A percentile compares a stretch with the other conserved stretches of the same genome.
Conservation (phyloP, 2,329 filamentous ascomycete species). For the Venturia nashicola region DNA sequence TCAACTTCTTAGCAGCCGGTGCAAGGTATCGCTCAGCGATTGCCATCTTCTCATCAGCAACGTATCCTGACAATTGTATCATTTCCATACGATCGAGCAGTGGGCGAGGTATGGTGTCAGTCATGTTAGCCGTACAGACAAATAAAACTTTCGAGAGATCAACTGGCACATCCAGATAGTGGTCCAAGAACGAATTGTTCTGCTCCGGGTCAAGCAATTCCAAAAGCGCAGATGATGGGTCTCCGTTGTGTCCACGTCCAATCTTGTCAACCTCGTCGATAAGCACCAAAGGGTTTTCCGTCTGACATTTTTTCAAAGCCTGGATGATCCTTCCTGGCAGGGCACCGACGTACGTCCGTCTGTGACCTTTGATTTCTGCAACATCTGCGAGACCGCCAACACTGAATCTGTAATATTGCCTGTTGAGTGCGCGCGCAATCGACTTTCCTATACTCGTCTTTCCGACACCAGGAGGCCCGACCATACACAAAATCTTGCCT, state of each 20-base stretch:
- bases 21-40: slow-evolving; percentile 90
- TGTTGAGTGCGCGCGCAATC: slow-evolving; percentile 84
- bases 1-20: slow-evolving; percentile 86
- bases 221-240: slow-evolving; percentile 85
- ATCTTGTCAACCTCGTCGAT: slow-evolving; percentile 99
- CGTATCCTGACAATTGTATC: slow-evolving; percentile 90
- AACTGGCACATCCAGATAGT: slow-evolving; percentile 97
- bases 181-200: slow-evolving; percentile 92
- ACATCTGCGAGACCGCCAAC: slow-evolving; percentile 95
- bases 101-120: slow-evolving; percentile 89
- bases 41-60: slow-evolving; percentile 97
- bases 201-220: slow-evolving; percentile 94
- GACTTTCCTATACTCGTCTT: slow-evolving; percentile 99
- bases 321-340: slow-evolving; percentile 95
- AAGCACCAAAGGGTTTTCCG: slow-evolving; percentile 89
- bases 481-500: slow-evolving; percentile 96
- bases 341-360: slow-evolving; percentile 91
- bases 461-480: slow-evolving; percentile 91
- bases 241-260: slow-evolving; percentile 88
- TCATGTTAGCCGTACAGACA: slow-evolving; percentile 98
- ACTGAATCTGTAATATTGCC: slow-evolving; percentile 97
- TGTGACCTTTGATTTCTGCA: slow-evolving; percentile 95
- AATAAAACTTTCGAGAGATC: slow-evolving; percentile 96
- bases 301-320: slow-evolving; percentile 97
- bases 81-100: slow-evolving; percentile 96